phyloP scores from a whole-genome alignment of 2,329 filamentous ascomycete species.

The Aspergillus melleus region DNA sequence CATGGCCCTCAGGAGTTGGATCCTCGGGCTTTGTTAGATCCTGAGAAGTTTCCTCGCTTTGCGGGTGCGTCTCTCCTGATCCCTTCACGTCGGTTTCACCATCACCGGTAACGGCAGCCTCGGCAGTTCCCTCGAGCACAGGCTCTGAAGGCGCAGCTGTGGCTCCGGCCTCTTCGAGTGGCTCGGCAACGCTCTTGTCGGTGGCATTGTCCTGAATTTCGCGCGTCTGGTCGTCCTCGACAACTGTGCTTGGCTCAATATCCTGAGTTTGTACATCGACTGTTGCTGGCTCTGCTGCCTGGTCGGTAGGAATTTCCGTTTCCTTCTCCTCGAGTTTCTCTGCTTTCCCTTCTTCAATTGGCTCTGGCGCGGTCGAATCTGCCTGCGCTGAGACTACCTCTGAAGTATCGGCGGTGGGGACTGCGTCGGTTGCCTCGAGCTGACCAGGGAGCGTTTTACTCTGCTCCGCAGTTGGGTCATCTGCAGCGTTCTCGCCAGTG shows the following conservation, averaged over 20 bases:
- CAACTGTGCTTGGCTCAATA: not conserved
- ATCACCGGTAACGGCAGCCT: constrained; percentile 17
- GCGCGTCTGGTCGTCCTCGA: constrained; percentile 13
- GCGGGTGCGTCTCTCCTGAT: not conserved
- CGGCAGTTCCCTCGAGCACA: not conserved
- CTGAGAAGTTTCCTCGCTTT: not conserved
- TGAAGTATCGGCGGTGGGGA: not conserved
- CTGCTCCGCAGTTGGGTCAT: not conserved
- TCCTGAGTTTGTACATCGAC: not conserved
- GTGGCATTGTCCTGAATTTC: constrained; percentile 23
- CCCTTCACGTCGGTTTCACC: constrained; percentile 2
- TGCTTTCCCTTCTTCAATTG: not conserved
- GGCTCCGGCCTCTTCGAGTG: constrained; percentile 5
- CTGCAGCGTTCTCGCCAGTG: not conserved
- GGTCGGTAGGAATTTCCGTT: not conserved
- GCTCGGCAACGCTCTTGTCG: constrained; percentile 14
- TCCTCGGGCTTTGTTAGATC: not conserved
- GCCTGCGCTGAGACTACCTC: not conserved
- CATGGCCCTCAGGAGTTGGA: not conserved
- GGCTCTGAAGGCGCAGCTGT: constrained; percentile 3
- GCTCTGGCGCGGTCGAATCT: not conserved
- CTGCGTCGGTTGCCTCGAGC: not conserved
- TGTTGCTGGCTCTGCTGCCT: not conserved
- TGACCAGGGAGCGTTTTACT: not conserved
- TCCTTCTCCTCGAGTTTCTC: not conserved